Percentiles rank a stretch among this genome's conserved stretches.
Conservation (phyloP, 1,284 basidiomycete genomes). For the Exobasidium rhododendri region DNA sequence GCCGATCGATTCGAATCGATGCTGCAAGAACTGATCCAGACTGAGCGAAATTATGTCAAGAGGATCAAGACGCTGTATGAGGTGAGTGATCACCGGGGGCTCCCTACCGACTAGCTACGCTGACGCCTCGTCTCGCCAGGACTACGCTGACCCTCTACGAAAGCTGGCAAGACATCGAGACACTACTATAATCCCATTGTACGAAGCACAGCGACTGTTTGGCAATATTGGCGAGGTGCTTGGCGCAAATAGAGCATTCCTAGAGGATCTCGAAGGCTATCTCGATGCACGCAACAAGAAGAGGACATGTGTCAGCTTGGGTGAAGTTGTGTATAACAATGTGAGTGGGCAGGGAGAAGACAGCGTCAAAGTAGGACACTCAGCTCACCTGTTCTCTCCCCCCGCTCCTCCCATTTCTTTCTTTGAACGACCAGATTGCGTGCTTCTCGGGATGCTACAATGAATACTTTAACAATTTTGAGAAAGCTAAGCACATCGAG, state of each 20-base stretch:
- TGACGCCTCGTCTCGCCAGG: too few relatives aligned
- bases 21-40: constrained; percentile 49
- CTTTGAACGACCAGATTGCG: too few relatives aligned
- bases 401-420: background rate
- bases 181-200: constrained; percentile 78
- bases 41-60: constrained; percentile 49
- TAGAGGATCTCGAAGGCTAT: constrained; percentile 72
- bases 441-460: constrained; percentile 82
- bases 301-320: constrained; percentile 60
- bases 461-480: constrained; percentile 84
- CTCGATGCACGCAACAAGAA: constrained; percentile 1
- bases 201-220: constrained; percentile 87
- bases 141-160: constrained; percentile 83
- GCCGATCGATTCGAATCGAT: constrained; percentile 25
- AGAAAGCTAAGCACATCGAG: constrained; percentile 86
- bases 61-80: constrained; percentile 43
- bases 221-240: constrained; percentile 87
- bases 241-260: constrained; percentile 80
- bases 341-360: constrained; percentile 53
- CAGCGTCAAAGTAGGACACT: background rate
- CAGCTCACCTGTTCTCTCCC: background rate
- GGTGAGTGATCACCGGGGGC: constrained; percentile 13
- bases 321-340: constrained; percentile 79
- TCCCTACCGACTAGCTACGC: background rate
- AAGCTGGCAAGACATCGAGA: constrained; percentile 77